phyloP scores from a whole-genome alignment of 192 early-diverging fungal species.

The Coemansia sp. region DNA sequence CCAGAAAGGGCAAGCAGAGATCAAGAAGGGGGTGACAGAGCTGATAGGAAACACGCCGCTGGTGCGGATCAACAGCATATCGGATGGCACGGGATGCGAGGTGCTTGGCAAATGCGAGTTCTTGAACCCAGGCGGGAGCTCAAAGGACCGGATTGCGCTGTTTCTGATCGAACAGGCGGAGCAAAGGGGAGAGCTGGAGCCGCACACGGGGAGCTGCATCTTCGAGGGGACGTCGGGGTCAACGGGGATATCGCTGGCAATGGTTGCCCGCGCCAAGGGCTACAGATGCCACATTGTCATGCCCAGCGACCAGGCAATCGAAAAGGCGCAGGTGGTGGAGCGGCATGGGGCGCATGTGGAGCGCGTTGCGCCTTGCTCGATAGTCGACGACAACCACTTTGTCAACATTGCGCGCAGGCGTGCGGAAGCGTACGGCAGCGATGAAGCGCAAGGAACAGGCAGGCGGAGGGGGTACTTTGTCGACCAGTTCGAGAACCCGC shows the following conservation, averaged over 20 bases:
- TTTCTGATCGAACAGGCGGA: constrained; percentile 84
- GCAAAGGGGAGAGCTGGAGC: constrained; percentile 63
- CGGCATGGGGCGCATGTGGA: constrained; percentile 87
- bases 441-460: background rate
- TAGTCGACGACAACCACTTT: constrained; percentile 89
- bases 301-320: constrained; percentile 91
- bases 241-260: constrained; percentile 94
- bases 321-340: constrained; percentile 86
- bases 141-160: constrained; percentile 94
- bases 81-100: constrained; percentile 88
- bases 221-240: constrained; percentile 97
- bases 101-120: constrained; percentile 83
- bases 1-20: background rate
- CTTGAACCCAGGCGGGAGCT: constrained; percentile 87
- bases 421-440: constrained; percentile 64
- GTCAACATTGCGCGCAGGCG: constrained; percentile 85
- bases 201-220: constrained; percentile 75
- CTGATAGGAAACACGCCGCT: constrained; percentile 93
- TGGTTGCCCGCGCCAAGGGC: constrained; percentile 85
- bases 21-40: constrained; percentile 68
- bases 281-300: constrained; percentile 95
- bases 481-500: constrained; percentile 94
- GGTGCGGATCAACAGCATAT: constrained; percentile 81
- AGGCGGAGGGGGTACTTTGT: constrained; percentile 71
- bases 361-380: constrained; percentile 86